Evolutionary conservation across 176 grass and related monocot species (phyloP).

Genomic region (Oryza rufipogon): DNA sequence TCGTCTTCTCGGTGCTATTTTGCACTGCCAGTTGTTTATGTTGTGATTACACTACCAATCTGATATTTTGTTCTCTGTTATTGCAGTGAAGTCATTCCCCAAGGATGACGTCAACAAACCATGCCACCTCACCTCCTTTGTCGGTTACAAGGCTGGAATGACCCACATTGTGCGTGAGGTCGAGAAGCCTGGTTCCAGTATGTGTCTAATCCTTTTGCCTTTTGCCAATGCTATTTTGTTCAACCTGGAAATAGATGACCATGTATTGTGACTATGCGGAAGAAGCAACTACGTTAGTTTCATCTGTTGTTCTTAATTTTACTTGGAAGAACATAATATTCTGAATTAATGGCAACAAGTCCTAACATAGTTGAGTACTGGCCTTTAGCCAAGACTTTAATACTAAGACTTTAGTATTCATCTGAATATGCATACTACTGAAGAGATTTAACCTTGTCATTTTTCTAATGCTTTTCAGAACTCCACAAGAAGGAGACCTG

Average conservation of each 20-base stretch:
- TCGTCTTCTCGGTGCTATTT: background rate
- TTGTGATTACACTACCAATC: background rate
- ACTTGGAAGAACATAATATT: background rate
- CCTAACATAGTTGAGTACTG: background rate
- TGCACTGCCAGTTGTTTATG: background rate
- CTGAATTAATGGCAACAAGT: background rate
- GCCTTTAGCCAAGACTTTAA: background rate
- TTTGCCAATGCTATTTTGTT: background rate
- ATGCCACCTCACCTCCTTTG: slow-evolving; percentile 84
- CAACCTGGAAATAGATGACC: background rate
- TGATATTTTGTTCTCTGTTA: background rate
- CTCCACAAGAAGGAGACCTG: slow-evolving; percentile 98
- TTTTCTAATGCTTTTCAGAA: slow-evolving; percentile 49
- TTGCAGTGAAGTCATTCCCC: slow-evolving; percentile 89
- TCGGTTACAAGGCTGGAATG: slow-evolving; percentile 99
- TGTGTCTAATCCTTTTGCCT: background rate
- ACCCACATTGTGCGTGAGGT: slow-evolving; percentile 98
- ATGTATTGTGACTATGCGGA: background rate
- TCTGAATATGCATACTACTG: background rate
- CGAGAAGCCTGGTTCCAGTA: slow-evolving; percentile 78
- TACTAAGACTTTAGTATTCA: background rate
- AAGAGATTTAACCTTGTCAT: background rate
- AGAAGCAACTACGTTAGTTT: background rate
- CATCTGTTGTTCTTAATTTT: background rate
- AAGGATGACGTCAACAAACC: slow-evolving; percentile 69